Evolutionary conservation across 164 flowering plant genomes (phyloP).

Genomic region (Kalanchoe fedtschenkoi): DNA sequence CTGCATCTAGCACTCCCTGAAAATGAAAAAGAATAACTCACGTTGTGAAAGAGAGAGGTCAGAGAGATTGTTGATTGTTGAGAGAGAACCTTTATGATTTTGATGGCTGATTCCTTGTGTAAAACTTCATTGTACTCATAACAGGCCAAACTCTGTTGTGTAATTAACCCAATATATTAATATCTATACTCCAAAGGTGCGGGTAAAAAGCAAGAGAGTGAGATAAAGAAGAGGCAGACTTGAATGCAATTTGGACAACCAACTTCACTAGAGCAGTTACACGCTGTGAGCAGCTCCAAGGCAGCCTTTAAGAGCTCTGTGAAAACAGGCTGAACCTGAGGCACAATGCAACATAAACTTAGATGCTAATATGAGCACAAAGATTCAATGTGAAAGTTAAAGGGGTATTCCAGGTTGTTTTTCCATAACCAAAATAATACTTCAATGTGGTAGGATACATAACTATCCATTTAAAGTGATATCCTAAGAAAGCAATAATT

Average conservation of each 20-base stretch:
- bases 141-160: slow-evolving; percentile 55
- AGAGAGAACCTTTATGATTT: slow-evolving; percentile 59
- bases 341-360: slow-evolving; percentile 2
- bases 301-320: slow-evolving; percentile 56
- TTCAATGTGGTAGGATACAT: neutral
- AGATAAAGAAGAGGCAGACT: slow-evolving; percentile 22
- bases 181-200: neutral
- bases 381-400: neutral
- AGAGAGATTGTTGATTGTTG: neutral
- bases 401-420: neutral
- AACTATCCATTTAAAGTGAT: neutral
- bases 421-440: neutral
- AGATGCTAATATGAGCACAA: neutral
- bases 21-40: slow-evolving; percentile 5
- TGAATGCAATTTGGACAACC: slow-evolving; percentile 92
- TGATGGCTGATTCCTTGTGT: slow-evolving; percentile 69
- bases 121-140: slow-evolving; percentile 79
- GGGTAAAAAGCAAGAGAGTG: neutral
- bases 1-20: slow-evolving; percentile 64
- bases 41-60: neutral
- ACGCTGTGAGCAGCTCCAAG: slow-evolving; percentile 60
- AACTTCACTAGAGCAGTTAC: slow-evolving; percentile 45
- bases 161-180: slow-evolving; percentile 8
- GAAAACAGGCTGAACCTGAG: slow-evolving; percentile 66
- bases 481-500: neutral